A percentile compares a stretch with the other conserved stretches of the same genome.
Evolutionary conservation across 1,139 yeast species (phyloP).

Genomic region (Pichia sp.): DNA sequence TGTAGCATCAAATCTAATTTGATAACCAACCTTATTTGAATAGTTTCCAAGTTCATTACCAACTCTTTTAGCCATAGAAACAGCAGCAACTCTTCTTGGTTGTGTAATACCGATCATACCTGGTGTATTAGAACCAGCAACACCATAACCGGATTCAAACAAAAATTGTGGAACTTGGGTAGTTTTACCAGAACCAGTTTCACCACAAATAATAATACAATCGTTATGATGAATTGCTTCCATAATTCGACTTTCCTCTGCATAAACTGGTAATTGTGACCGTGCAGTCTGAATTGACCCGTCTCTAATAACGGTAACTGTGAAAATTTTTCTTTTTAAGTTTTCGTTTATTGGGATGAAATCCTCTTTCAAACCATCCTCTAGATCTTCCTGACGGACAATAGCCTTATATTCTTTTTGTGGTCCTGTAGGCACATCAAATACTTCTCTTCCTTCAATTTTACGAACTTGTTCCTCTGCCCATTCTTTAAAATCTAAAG

Average conservation of each 20-base stretch:
- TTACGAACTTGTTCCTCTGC: slow-evolving; percentile 52
- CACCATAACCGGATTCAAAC: slow-evolving; percentile 85
- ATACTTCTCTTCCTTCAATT: slow-evolving; percentile 51
- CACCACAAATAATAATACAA: slow-evolving; percentile 88
- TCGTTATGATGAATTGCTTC: slow-evolving; percentile 94
- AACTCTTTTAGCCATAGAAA: slow-evolving; percentile 93
- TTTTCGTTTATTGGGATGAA: slow-evolving; percentile 49
- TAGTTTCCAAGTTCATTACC: slow-evolving; percentile 77
- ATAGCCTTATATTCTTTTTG: slow-evolving; percentile 44
- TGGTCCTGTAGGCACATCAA: slow-evolving; percentile 42
- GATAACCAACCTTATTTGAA: slow-evolving; percentile 75
- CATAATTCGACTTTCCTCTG: slow-evolving; percentile 91
- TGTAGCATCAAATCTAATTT: slow-evolving; percentile 82
- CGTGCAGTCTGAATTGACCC: slow-evolving; percentile 62
- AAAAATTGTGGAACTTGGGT: slow-evolving; percentile 75
- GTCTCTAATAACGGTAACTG: slow-evolving; percentile 59
- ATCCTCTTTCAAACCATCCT: slow-evolving; percentile 55
- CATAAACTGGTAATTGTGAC: slow-evolving; percentile 75
- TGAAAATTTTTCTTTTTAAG: slow-evolving; percentile 57
- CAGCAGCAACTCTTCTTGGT: slow-evolving; percentile 98
- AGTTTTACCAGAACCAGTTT: slow-evolving; percentile 80
- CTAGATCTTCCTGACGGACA: slow-evolving; percentile 56
- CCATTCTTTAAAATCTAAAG: slow-evolving; percentile 51
- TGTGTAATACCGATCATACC: slow-evolving; percentile 97
- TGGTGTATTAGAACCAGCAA: slow-evolving; percentile 56